Conservation (phyloP, 106 monocot genomes). For the Acorus gramineus region DNA sequence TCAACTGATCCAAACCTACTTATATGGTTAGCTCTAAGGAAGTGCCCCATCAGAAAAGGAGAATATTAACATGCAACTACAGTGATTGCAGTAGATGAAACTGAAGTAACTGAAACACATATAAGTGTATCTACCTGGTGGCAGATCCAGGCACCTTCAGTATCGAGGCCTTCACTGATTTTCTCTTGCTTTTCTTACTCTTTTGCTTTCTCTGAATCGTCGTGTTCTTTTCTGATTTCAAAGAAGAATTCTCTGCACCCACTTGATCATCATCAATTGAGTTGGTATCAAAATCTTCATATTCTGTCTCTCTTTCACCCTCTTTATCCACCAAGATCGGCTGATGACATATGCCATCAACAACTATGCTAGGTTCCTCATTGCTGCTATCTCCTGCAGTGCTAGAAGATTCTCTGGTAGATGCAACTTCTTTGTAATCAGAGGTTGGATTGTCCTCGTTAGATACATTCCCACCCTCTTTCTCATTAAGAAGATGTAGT, state of each 20-base stretch:
- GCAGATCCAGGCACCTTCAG: constrained; percentile 21
- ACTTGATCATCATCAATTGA: not conserved
- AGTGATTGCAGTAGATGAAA: not conserved
- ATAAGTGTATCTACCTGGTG: constrained; percentile 18
- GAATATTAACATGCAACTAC: not conserved
- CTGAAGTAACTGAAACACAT: no score
- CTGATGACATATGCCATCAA: not conserved
- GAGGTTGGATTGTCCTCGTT: not conserved
- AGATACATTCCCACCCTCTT: not conserved
- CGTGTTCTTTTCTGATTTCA: not conserved
- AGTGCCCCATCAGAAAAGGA: no score
- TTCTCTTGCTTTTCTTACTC: constrained; percentile 27
- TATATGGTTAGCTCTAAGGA: no score
- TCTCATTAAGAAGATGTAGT: not conserved
- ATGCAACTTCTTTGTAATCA: not conserved
- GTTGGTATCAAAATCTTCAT: not conserved
- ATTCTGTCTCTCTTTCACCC: not conserved
- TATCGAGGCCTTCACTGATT: constrained; percentile 22
- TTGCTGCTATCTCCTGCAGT: not conserved
- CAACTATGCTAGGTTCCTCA: constrained; percentile 1
- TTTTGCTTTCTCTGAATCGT: constrained; percentile 16
- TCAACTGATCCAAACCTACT: no score
- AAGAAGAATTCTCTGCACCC: not conserved
- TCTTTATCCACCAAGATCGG: not conserved
- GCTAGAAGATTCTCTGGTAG: constrained; percentile 6